Percentiles rank a stretch among this genome's conserved stretches.
phyloP scores from a whole-genome alignment of 2,329 filamentous ascomycete species.

The Cytospora piceae region DNA sequence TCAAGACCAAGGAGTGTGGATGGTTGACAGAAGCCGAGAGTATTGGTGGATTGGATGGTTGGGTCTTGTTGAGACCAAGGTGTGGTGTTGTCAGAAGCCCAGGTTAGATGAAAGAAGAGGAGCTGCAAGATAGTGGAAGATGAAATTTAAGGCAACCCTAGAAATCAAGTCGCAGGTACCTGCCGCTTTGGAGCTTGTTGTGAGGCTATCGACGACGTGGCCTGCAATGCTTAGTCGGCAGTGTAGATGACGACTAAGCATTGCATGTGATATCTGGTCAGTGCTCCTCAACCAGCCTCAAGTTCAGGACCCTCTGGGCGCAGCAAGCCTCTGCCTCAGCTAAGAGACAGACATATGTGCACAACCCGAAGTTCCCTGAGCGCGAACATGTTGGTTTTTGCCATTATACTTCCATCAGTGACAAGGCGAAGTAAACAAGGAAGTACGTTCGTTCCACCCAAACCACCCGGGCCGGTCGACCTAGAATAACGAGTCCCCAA shows the following conservation, averaged over 20 bases:
- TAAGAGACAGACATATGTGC: background rate
- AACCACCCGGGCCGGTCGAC: constrained; percentile 19
- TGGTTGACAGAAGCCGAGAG: background rate
- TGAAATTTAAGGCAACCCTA: background rate
- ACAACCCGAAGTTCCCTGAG: no score
- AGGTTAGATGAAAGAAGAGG: background rate
- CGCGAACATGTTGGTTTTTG: background rate
- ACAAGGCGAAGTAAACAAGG: background rate
- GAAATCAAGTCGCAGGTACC: background rate
- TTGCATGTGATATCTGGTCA: background rate
- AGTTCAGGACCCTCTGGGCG: no score
- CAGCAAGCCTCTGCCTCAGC: no score
- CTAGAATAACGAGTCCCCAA: background rate
- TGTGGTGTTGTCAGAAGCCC: background rate
- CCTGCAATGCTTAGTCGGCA: background rate
- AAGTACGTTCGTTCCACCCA: constrained; percentile 8
- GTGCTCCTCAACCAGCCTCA: background rate
- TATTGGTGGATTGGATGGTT: background rate
- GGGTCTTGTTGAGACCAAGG: background rate
- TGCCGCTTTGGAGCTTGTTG: background rate
- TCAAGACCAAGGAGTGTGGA: no score
- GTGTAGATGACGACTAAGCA: no score
- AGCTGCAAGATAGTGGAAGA: background rate
- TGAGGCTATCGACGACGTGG: background rate
- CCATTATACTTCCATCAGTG: background rate